Conservation (phyloP, 2,329 filamentous ascomycete genomes). For the Alternaria brassicicola region DNA sequence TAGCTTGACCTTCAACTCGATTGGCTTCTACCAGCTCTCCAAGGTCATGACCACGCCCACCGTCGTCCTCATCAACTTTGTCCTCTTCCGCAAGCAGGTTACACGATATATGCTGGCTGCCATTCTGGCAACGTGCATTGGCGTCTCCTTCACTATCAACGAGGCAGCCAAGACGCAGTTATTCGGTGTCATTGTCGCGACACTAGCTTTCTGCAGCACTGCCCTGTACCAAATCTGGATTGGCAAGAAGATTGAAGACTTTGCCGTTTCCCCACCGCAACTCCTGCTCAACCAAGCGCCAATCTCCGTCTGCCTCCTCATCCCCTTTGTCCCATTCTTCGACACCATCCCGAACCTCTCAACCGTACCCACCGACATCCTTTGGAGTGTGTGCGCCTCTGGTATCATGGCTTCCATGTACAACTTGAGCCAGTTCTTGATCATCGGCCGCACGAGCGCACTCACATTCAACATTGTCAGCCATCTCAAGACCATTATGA, state of each 20-base stretch:
- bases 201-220: constrained; percentile 53
- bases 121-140: constrained; percentile 52
- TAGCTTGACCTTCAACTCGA: constrained; percentile 54
- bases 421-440: constrained; percentile 52
- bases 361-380: constrained; percentile 48
- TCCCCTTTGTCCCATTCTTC: constrained; percentile 53
- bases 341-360: constrained; percentile 50
- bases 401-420: constrained; percentile 53
- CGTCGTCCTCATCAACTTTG: constrained; percentile 54
- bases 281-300: constrained; percentile 56
- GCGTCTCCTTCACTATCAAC: constrained; percentile 54
- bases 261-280: constrained; percentile 53
- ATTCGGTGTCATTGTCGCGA: constrained; percentile 52
- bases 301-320: constrained; percentile 53
- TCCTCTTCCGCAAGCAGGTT: constrained; percentile 52
- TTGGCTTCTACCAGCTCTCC: constrained; percentile 57
- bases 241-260: constrained; percentile 57
- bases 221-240: constrained; percentile 58
- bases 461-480: constrained; percentile 51
- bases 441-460: constrained; percentile 49
- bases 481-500: constrained; percentile 56
- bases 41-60: constrained; percentile 58
- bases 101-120: constrained; percentile 50
- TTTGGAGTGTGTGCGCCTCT: constrained; percentile 50
- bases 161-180: constrained; percentile 49